Evolutionary conservation across 176 grass and related monocot species (phyloP).

Genomic region (Bromus sterilis): DNA sequence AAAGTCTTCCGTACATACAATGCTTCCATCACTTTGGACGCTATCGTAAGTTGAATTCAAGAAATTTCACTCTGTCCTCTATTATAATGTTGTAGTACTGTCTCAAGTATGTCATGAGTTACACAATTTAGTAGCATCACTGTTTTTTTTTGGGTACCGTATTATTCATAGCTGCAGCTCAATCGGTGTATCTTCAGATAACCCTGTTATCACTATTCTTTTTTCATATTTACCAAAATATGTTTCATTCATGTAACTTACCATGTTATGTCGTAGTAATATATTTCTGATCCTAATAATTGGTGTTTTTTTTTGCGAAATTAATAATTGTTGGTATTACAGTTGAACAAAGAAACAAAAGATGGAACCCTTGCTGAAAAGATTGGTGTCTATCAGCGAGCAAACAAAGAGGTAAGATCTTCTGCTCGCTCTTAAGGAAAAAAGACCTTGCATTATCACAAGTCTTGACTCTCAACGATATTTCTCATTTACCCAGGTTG

Average conservation of each 20-base stretch:
- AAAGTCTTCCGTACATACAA: constrained; percentile 99
- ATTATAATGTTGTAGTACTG: background rate
- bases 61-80: background rate
- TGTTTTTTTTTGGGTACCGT: background rate
- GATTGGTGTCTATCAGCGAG: constrained; percentile 64
- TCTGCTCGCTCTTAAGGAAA: background rate
- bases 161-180: background rate
- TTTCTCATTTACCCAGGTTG: constrained; percentile 51
- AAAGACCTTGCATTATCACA: background rate
- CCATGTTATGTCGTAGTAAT: background rate
- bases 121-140: background rate
- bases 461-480: background rate
- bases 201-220: background rate
- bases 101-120: background rate
- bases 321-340: too few species aligned
- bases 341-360: constrained; percentile 89
- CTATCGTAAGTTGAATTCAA: constrained; percentile 61
- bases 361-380: constrained; percentile 70
- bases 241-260: background rate
- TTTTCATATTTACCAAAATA: background rate
- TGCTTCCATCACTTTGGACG: constrained; percentile 98
- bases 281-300: background rate
- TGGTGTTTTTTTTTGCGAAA: too few species aligned
- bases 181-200: too few species aligned
- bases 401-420: constrained; percentile 75